Evolutionary conservation across 1,284 basidiomycete genomes (phyloP), one percentile per base, ranked within the genome.

Genomic region (Fomitopsis pinicola): DNA sequence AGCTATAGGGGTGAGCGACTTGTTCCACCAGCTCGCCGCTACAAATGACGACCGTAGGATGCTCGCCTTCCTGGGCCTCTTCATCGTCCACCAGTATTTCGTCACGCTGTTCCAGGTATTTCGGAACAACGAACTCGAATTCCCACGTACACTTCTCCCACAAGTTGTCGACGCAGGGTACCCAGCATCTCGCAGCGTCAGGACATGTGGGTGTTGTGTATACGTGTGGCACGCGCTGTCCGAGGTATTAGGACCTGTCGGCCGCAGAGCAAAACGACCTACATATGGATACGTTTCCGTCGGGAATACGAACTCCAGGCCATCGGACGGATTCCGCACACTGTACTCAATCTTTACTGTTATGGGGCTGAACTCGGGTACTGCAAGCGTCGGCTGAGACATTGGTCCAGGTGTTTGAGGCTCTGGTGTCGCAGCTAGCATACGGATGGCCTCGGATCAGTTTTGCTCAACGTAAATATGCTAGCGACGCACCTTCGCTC

Each of bases 91-190:
- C 75, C 40, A 76, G 69, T 55, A 82, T 79, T 14, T 72, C 68
- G 28, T 79, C 80, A n/a, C 78, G 78, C 62, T 92, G 90, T 69
- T 94, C 91, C 10, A 97, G 79, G 67, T 87, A 90, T 62, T 91
- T 86, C 48, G 96, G 96, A 22, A 98, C 96, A 59, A 98, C 87
- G 72, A 98, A 93, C 73, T 98, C 94, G 59, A 99, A 90, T 72
- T 99, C 97, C 97, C 97, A 99, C 2, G 97, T 97, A 70, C 94
- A 98, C 69, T 94, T 89, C 75, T 98, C 97, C 93, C 95, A 98
- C 14, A 97, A 76, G 71, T 88, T 94, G 75, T 99, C 97, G 14
- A 98, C 78, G 69, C 97, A 99, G 4, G 97, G 97, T 10, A 98
- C 91, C 97, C 97, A 99, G 69, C 94, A 95, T 67, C 97, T 82